phyloP scores from a whole-genome alignment of 768 basidiomycete genomes.

The Lenzites betulinus region DNA sequence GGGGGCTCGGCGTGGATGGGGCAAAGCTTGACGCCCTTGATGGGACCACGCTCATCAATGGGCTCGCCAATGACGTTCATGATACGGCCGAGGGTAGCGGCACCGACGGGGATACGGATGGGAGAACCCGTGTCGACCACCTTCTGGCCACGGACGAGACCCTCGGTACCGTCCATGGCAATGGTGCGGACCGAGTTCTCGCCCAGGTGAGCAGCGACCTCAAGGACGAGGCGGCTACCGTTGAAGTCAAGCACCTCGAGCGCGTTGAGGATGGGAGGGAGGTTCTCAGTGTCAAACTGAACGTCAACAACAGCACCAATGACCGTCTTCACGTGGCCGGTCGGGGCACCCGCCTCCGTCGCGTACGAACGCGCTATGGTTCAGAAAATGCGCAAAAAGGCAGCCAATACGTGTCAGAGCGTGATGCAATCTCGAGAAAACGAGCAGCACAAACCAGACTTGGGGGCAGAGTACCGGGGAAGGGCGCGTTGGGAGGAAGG shows the following conservation, averaged over 20 bases:
- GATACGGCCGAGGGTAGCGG: slow-evolving; percentile 94
- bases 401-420: slow-evolving; percentile 20
- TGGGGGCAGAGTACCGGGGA: slow-evolving; percentile 50
- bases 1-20: slow-evolving; percentile 99
- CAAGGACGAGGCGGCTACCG: slow-evolving; percentile 96
- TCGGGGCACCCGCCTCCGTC: slow-evolving; percentile 74
- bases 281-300: slow-evolving; percentile 92
- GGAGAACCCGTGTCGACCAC: slow-evolving; percentile 96
- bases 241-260: slow-evolving; percentile 95
- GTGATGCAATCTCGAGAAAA: neutral
- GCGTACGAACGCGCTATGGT: slow-evolving; percentile 81
- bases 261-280: slow-evolving; percentile 98
- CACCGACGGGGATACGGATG: slow-evolving; percentile 96
- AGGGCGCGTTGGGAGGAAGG: slow-evolving; percentile 44
- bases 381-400: slow-evolving; percentile 24
- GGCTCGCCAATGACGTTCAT: slow-evolving; percentile 99
- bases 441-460: slow-evolving; percentile 50
- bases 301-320: slow-evolving; percentile 99
- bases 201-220: slow-evolving; percentile 97
- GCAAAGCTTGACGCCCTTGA: slow-evolving; percentile 88
- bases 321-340: slow-evolving; percentile 93
- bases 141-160: slow-evolving; percentile 98
- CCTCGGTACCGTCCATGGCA: slow-evolving; percentile 99
- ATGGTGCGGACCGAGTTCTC: slow-evolving; percentile 99
- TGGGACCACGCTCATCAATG: slow-evolving; percentile 99